Conservation (phyloP, 2,329 filamentous ascomycete species). For the Penicillium sp. region DNA sequence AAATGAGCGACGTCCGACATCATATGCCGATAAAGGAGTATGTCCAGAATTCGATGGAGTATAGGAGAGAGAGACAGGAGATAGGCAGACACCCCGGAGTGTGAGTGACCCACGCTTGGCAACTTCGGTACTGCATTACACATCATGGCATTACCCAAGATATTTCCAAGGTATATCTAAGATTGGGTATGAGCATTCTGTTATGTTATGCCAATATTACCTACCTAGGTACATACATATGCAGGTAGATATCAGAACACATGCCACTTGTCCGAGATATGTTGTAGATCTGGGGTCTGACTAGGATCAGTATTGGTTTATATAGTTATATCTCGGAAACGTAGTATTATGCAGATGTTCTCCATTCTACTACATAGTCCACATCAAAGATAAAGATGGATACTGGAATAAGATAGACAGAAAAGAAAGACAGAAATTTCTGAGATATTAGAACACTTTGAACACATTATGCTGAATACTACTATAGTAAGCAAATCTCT, state of each 20-base stretch:
- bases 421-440: background rate
- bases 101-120: constrained; percentile 8
- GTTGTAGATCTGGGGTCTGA: background rate
- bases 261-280: background rate
- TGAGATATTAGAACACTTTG: background rate
- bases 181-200: background rate
- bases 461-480: background rate
- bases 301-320: background rate
- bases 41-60: constrained; percentile 7
- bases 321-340: background rate
- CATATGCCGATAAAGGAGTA: constrained; percentile 9
- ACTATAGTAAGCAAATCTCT: background rate
- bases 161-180: no score
- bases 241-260: background rate
- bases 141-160: constrained; percentile 1
- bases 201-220: background rate
- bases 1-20: constrained; percentile 30
- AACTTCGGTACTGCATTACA: constrained; percentile 5
- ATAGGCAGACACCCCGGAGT: constrained; percentile 8
- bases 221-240: no score
- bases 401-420: background rate
- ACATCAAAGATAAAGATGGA: background rate
- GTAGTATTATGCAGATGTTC: constrained; percentile 1
- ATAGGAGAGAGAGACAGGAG: constrained; percentile 3
- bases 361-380: background rate